phyloP scores from a whole-genome alignment of 1,284 basidiomycete species.

The Rhodotorula sp. region DNA sequence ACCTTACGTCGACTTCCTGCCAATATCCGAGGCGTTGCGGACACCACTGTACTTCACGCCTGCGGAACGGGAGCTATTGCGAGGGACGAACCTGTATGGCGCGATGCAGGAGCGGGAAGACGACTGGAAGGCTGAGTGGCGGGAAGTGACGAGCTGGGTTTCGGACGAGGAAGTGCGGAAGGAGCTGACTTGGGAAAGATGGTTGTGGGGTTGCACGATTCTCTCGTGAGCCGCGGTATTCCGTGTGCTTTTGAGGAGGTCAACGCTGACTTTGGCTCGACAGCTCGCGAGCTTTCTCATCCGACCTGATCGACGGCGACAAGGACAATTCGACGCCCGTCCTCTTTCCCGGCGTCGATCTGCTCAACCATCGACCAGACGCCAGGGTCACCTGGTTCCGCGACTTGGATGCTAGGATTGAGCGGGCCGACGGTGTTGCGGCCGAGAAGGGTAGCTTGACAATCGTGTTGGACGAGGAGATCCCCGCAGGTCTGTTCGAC shows the following conservation, averaged over 20 bases:
- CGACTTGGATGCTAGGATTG: conserved; percentile 8
- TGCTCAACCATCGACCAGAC: conserved; percentile 73
- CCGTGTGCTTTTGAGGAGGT: too few species aligned
- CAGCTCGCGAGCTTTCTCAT: conserved; percentile 84
- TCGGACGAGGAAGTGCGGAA: conserved; percentile 46
- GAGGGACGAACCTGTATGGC: conserved; percentile 72
- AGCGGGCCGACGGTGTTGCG: neutral
- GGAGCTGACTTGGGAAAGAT: conserved; percentile 54
- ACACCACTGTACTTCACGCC: conserved; percentile 73
- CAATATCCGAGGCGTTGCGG: conserved; percentile 58
- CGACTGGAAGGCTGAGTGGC: conserved; percentile 64
- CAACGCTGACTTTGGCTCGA: conserved; percentile 67
- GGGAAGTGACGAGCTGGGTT: conserved; percentile 48
- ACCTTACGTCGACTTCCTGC: conserved; percentile 68
- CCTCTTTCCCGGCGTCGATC: conserved; percentile 78
- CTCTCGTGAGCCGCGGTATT: conserved; percentile 61
- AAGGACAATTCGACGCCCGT: conserved; percentile 63
- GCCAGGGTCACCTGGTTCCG: conserved; percentile 77
- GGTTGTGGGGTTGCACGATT: conserved; percentile 47
- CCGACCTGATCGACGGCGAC: conserved; percentile 62
- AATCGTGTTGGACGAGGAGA: conserved; percentile 40
- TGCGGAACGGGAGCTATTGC: conserved; percentile 63
- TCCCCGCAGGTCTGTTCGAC: conserved; percentile 14
- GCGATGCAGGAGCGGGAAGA: conserved; percentile 64
- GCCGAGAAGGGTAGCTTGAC: conserved; percentile 45